These are phyloP conservation scores for Zychaea mexicana DNA, from an alignment of 371 early-diverging fungal species.

Conservation along the genomic window DNA sequence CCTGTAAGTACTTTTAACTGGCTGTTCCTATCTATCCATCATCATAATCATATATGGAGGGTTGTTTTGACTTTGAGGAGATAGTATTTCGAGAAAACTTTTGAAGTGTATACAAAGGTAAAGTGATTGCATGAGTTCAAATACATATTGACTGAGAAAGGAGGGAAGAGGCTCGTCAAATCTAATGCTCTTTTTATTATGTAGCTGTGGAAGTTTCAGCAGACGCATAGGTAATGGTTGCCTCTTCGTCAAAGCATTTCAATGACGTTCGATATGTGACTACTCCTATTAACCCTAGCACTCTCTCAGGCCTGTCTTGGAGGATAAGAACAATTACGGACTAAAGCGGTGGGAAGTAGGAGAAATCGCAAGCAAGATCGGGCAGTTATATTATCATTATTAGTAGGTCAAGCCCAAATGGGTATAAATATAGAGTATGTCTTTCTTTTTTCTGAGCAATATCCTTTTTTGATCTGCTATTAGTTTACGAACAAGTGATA, in stretches of 20 bases:
- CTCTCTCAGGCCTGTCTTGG: slow-evolving; percentile 82
- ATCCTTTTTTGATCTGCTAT: too few relatives aligned
- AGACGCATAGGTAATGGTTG: slow-evolving; percentile 75
- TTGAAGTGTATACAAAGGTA: slow-evolving; percentile 94
- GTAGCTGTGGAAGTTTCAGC: slow-evolving; percentile 95
- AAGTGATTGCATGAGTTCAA: too few relatives aligned
- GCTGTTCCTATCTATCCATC: background rate
- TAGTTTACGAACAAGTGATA: slow-evolving; percentile 91
- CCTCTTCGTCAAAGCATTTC: too few relatives aligned
- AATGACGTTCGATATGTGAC: too few relatives aligned
- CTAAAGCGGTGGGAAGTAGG: slow-evolving; percentile 97
- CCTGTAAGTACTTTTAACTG: slow-evolving; percentile 36
- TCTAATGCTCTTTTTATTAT: background rate
- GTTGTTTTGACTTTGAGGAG: background rate
- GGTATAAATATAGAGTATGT: too few relatives aligned
- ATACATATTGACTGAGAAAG: background rate
- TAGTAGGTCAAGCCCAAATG: too few relatives aligned
- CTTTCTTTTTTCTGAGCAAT: too few relatives aligned
- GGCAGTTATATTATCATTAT: slow-evolving; percentile 90
- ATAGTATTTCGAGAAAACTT: slow-evolving; percentile 94
- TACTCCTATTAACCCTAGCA: too few relatives aligned
- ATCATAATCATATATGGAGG: background rate
- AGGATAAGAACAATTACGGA: slow-evolving; percentile 87
- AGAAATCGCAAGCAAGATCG: slow-evolving; percentile 97
- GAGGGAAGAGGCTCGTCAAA: too few relatives aligned